Conservation (phyloP, 805 yeast species). For the Candida namnaoensis region DNA sequence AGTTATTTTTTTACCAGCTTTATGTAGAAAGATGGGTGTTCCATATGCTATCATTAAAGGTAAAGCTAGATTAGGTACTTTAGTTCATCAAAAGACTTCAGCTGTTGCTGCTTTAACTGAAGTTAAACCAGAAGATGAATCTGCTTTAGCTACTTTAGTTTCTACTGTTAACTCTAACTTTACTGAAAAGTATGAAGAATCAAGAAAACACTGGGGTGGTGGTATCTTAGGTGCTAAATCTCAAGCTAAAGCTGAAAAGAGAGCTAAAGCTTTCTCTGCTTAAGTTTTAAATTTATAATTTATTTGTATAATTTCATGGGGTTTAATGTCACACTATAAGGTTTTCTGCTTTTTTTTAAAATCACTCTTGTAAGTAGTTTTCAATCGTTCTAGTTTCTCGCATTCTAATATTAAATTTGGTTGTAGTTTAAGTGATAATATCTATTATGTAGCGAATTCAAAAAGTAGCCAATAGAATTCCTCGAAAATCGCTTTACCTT, state of each 20-base stretch:
- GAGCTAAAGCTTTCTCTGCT: slow-evolving; percentile 43
- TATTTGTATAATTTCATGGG: background rate
- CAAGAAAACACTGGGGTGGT: slow-evolving; percentile 99
- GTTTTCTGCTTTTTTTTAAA: background rate
- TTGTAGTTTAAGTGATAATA: no score
- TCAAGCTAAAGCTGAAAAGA: slow-evolving; percentile 75
- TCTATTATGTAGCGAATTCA: no score
- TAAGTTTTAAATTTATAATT: slow-evolving; percentile 6
- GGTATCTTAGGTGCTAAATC: slow-evolving; percentile 97
- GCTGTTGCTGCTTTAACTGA: slow-evolving; percentile 97
- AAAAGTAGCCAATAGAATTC: background rate
- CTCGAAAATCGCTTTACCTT: background rate
- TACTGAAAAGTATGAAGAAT: slow-evolving; percentile 87
- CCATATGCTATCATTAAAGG: slow-evolving; percentile 98
- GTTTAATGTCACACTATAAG: background rate
- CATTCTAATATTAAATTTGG: no score
- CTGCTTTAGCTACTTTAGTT: slow-evolving; percentile 86
- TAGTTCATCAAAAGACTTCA: slow-evolving; percentile 96
- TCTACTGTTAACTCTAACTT: slow-evolving; percentile 93
- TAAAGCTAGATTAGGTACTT: slow-evolving; percentile 96
- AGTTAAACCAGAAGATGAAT: slow-evolving; percentile 89
- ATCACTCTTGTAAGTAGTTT: background rate
- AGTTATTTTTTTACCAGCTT: slow-evolving; percentile 95
- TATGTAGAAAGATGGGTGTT: slow-evolving; percentile 98
- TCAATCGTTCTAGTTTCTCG: no score